These are phyloP conservation scores for Citrus trifoliata DNA, from an alignment of 345 rosid species.

Conservation along the genomic window DNA sequence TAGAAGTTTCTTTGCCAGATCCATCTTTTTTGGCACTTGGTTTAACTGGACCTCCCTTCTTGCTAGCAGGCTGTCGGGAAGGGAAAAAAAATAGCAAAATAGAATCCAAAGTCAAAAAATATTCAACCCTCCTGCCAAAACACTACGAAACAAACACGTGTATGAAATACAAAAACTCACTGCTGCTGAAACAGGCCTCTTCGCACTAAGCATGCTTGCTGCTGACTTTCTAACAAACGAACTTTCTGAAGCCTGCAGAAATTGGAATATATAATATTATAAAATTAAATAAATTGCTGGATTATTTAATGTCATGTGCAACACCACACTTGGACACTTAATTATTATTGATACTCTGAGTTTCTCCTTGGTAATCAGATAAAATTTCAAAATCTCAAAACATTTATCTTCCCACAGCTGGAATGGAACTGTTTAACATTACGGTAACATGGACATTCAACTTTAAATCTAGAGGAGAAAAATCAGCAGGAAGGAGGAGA, in stretches of 20 bases:
- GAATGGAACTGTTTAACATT: not conserved
- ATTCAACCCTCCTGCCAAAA: not conserved
- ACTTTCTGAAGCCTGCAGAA: slow-evolving; percentile 65
- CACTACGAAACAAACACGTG: not conserved
- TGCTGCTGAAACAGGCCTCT: slow-evolving; percentile 65
- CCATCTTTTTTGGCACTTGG: slow-evolving; percentile 73
- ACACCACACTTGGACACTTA: not conserved
- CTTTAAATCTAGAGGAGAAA: not conserved
- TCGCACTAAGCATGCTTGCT: slow-evolving; percentile 97
- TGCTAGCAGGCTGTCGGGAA: slow-evolving; percentile 51
- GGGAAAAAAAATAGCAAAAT: not conserved
- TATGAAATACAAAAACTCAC: slow-evolving; percentile 42
- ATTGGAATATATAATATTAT: not conserved
- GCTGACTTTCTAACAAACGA: slow-evolving; percentile 80
- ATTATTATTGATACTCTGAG: not conserved
- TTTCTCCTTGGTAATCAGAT: not conserved
- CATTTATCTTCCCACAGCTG: not conserved
- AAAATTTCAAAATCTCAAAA: not conserved
- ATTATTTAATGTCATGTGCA: not conserved
- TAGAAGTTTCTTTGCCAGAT: slow-evolving; percentile 63
- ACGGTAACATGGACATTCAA: not conserved
- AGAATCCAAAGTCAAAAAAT: not conserved
- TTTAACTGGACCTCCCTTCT: slow-evolving; percentile 66
- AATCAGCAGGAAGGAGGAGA: not conserved
- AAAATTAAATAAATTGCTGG: not conserved